Conservation (phyloP, 441 rosid genomes). For the Cnidoscolus chayamansa region DNA sequence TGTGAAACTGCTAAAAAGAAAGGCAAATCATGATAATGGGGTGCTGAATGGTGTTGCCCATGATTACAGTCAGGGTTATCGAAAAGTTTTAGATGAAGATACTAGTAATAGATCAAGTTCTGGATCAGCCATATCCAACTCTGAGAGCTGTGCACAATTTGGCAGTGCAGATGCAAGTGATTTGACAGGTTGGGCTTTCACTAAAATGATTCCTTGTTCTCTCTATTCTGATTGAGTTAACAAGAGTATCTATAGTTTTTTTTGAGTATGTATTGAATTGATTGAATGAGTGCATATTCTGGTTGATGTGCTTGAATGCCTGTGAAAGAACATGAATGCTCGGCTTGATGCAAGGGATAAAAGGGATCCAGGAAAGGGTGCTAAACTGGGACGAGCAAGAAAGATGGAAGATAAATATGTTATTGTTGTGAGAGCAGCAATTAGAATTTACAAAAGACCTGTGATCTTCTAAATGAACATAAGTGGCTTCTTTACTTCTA, state of each 20-base stretch:
- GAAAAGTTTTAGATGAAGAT: conserved; percentile 71
- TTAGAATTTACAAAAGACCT: background rate
- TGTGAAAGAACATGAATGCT: background rate
- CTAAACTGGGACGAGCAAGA: background rate
- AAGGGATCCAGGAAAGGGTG: background rate
- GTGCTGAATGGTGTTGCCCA: conserved; percentile 36
- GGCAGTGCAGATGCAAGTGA: conserved; percentile 78
- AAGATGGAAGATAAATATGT: background rate
- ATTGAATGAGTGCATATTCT: conserved; percentile 5
- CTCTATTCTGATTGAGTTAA: background rate
- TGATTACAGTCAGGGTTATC: conserved; percentile 51
- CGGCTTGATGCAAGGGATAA: background rate
- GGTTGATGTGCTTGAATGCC: background rate
- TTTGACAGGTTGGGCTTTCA: conserved; percentile 66
- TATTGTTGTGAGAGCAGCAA: background rate
- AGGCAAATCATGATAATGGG: conserved; percentile 47
- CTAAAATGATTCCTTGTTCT: conserved; percentile 5
- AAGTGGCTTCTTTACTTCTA: background rate
- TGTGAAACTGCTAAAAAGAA: conserved; percentile 62
- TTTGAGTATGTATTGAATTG: background rate
- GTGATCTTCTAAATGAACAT: background rate
- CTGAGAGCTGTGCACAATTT: conserved; percentile 91
- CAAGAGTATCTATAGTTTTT: background rate
- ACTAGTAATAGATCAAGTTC: conserved; percentile 90
- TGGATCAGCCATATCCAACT: conserved; percentile 93